phyloP scores from a whole-genome alignment of 2,329 filamentous ascomycete genomes.

The Neopestalotiopsis sp. region DNA sequence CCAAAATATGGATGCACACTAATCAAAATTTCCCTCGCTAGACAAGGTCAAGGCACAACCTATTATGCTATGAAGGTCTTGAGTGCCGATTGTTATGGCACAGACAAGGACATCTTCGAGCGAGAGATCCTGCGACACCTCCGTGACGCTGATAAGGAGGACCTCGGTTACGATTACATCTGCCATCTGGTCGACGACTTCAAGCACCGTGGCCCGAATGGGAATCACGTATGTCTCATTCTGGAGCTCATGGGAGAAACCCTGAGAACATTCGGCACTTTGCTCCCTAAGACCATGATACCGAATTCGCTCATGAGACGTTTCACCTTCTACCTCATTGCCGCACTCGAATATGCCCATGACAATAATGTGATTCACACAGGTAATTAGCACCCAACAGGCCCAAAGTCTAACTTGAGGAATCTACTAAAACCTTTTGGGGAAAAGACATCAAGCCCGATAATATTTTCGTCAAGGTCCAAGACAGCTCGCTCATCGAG shows the following conservation, averaged over 20 bases:
- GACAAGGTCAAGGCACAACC: background rate
- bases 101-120: slow-evolving; percentile 24
- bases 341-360: slow-evolving; percentile 34
- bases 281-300: slow-evolving; percentile 24
- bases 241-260: slow-evolving; percentile 32
- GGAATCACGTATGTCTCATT: slow-evolving; percentile 32
- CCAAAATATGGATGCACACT: too few species aligned
- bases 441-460: slow-evolving; percentile 29
- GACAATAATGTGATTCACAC: slow-evolving; percentile 30
- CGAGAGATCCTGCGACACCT: slow-evolving; percentile 27
- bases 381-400: background rate
- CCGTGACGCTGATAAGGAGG: slow-evolving; percentile 6
- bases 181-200: slow-evolving; percentile 31
- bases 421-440: background rate
- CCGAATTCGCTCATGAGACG: slow-evolving; percentile 28
- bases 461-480: slow-evolving; percentile 31
- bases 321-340: slow-evolving; percentile 29
- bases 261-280: slow-evolving; percentile 23
- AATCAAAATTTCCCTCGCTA: background rate
- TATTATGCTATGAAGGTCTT: slow-evolving; percentile 25
- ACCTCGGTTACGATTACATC: slow-evolving; percentile 27
- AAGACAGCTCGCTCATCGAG: slow-evolving; percentile 27
- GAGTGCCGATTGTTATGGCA: slow-evolving; percentile 25
- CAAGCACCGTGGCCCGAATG: slow-evolving; percentile 28
- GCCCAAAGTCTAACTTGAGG: background rate